Evolutionary conservation across 257 asterid genomes (phyloP).

Genomic region (Solanum dulcamara): DNA sequence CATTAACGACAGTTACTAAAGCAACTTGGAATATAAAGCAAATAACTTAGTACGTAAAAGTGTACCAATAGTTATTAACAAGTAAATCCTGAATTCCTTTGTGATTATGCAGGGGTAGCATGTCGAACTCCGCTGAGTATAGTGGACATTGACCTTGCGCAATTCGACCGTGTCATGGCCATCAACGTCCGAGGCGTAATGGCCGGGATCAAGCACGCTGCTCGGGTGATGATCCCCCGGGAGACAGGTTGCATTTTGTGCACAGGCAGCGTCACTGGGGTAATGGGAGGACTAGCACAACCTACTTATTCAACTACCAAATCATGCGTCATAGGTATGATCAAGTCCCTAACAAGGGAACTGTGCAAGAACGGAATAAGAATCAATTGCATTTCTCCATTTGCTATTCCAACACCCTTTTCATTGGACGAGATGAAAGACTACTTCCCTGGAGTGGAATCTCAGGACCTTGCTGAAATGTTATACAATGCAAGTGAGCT

Average conservation of each 20-base stretch:
- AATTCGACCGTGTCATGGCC: slow-evolving; percentile 57
- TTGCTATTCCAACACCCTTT: slow-evolving; percentile 69
- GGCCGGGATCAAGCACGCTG: slow-evolving; percentile 73
- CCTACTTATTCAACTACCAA: slow-evolving; percentile 65
- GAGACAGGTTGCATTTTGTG: slow-evolving; percentile 55
- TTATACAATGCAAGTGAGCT: slow-evolving; percentile 40
- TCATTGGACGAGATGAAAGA: slow-evolving; percentile 40
- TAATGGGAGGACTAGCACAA: slow-evolving; percentile 69
- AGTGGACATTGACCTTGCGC: slow-evolving; percentile 47
- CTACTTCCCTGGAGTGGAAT: slow-evolving; percentile 35
- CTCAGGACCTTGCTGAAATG: slow-evolving; percentile 29
- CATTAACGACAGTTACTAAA: no score
- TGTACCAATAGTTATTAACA: not conserved
- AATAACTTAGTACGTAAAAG: no score
- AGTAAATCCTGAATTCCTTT: not conserved
- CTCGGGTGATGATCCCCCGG: slow-evolving; percentile 79
- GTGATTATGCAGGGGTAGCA: slow-evolving; percentile 16
- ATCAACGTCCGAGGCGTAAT: slow-evolving; percentile 64
- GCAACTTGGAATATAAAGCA: no score
- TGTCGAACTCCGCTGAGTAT: slow-evolving; percentile 60
- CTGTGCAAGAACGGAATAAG: slow-evolving; percentile 58
- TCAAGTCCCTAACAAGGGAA: slow-evolving; percentile 53
- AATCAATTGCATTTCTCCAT: slow-evolving; percentile 70
- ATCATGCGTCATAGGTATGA: slow-evolving; percentile 49
- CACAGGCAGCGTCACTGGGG: slow-evolving; percentile 81